Evolutionary conservation across 176 grass and related monocot genomes (phyloP), one percentile per base, ranked within the genome.

Genomic region (Oryza punctata): DNA sequence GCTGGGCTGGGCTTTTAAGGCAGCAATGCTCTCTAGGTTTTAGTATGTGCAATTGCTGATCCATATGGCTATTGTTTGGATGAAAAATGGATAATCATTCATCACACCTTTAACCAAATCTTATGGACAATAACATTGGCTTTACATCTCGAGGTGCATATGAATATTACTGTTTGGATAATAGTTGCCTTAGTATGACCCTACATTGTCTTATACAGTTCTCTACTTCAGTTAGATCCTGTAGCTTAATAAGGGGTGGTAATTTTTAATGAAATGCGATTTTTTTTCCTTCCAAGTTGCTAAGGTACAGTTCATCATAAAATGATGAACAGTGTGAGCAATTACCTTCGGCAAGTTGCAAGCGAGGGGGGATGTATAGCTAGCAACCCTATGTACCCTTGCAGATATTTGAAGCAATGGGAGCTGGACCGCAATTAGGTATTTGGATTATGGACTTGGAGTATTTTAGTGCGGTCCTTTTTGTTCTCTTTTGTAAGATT

Each of bases 331-430:
- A 81, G 12, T 30, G 32, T 38, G 72, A 70, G 19, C 2, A 69
- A 24, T 69, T 65, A 63, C 69, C 69, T 75, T 75, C 72, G 69
- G 79, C 76, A 85, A 28, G 68, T 33, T 32, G 87, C 78, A 70
- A 70, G 32, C 37, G 33, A 76, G 75, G 45, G 25, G 24, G 18
- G 74, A 19, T 28, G 1, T 33, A 37, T 37, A 76, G 13, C 19
- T 15, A 41, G 78, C 85, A 76, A 65, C 78, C 78, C 28, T 59
- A 5, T 81, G 66, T 16, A 33, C 28, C 7, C 21, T 40, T 21
- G 67, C 25, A 75, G 27, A 24, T 70, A 47, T 60, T 32, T 73
- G 44, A 32, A 69, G 21, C 49, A 29, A n/a, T 3, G 11, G n/a
- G 23, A 71, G 24, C 7, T 24, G 45, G 21, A 66, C 41, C 60